Conservation (phyloP, 495 filamentous ascomycete genomes). For the Thozetella sp. region DNA sequence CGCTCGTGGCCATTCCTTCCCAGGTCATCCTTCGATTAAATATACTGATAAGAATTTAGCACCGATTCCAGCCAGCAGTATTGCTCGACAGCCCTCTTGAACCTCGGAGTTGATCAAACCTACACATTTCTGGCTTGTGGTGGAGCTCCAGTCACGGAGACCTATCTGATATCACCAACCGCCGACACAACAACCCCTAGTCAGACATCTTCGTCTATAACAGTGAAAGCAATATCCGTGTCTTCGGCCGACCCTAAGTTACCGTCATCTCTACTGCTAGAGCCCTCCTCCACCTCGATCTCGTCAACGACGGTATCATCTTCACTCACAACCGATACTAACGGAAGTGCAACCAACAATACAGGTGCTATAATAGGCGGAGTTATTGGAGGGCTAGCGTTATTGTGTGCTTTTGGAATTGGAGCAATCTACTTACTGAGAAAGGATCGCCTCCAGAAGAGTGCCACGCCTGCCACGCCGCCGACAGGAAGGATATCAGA, state of each 20-base stretch:
- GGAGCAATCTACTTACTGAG: constrained; percentile 1
- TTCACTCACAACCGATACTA: not conserved
- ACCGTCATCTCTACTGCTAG: not conserved
- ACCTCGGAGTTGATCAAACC: not conserved
- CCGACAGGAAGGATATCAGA: not conserved
- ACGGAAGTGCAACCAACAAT: not conserved
- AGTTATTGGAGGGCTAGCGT: constrained; percentile 5
- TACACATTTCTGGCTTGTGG: not conserved
- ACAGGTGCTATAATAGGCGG: not conserved
- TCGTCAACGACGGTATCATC: not conserved
- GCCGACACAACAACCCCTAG: not conserved
- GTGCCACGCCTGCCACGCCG: not conserved
- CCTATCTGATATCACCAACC: not conserved
- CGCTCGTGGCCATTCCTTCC: not conserved
- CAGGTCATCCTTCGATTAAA: not conserved
- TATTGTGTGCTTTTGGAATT: not conserved
- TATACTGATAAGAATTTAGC: not conserved
- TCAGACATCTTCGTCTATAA: not conserved
- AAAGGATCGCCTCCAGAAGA: not conserved
- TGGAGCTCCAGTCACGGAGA: not conserved
- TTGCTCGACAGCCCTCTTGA: not conserved
- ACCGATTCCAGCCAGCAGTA: not conserved
- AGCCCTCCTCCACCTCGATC: not conserved
- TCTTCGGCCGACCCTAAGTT: no score
- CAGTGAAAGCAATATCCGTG: no score